Conservation (phyloP, 345 rosid genomes). For the Populus ilicifolia region DNA sequence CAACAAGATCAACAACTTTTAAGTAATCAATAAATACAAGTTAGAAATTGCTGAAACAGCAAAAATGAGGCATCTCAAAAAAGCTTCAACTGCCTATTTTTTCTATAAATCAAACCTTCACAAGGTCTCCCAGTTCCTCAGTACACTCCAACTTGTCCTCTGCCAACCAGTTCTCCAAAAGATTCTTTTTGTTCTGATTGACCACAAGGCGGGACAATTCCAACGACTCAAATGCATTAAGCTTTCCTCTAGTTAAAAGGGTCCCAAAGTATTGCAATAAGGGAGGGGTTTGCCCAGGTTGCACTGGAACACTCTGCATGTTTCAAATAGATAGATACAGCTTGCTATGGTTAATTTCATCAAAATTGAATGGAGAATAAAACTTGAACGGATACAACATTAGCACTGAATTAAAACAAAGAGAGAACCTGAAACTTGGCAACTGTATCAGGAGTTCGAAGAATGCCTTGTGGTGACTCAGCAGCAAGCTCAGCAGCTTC, state of each 20-base stretch:
- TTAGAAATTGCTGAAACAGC: not conserved
- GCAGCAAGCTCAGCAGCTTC: constrained; percentile 99
- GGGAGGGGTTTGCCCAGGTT: constrained; percentile 98
- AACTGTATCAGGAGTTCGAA: constrained; percentile 94
- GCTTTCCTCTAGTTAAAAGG: constrained; percentile 90
- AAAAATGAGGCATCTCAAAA: not conserved
- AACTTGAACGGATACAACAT: not conserved
- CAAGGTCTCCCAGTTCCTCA: constrained; percentile 99
- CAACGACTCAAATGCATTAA: constrained; percentile 93
- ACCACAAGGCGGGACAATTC: constrained; percentile 97
- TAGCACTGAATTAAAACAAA: not conserved
- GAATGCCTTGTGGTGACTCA: constrained; percentile 95
- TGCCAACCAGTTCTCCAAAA: constrained; percentile 92
- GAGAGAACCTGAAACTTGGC: constrained; percentile 88
- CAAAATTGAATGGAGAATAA: not conserved
- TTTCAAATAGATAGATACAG: constrained; percentile 3
- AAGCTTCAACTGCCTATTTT: not conserved
- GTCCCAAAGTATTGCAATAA: constrained; percentile 97
- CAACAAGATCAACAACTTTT: not conserved
- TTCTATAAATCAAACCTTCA: constrained; percentile 57
- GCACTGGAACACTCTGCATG: constrained; percentile 95
- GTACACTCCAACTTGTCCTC: constrained; percentile 99
- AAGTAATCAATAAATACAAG: not conserved
- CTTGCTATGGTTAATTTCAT: not conserved
- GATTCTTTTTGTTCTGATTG: constrained; percentile 96